phyloP scores from a whole-genome alignment of 2,329 filamentous ascomycete species.

The Scedosporium apiospermum region DNA sequence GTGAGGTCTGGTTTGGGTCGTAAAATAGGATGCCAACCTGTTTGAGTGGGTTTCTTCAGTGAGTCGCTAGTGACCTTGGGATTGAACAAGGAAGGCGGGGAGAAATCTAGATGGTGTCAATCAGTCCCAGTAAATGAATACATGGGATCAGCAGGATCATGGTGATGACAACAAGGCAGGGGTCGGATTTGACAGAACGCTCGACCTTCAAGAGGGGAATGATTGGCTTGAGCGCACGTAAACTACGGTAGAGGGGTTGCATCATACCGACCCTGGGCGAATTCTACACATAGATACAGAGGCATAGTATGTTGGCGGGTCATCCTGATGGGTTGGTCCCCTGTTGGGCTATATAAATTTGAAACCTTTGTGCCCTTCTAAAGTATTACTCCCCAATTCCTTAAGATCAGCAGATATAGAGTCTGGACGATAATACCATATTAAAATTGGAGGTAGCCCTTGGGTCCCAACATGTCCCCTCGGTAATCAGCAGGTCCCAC shows the following conservation, averaged over 20 bases:
- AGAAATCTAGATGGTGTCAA: no score
- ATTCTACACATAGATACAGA: no score
- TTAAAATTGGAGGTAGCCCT: neutral
- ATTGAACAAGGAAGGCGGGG: no score
- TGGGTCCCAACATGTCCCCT: neutral
- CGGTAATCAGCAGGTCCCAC: neutral
- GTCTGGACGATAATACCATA: conserved; percentile 3
- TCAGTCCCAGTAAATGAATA: no score
- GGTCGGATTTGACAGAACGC: neutral
- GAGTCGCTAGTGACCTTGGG: no score
- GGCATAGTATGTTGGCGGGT: no score
- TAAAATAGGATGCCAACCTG: no score
- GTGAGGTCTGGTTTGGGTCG: no score
- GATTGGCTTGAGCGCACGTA: neutral
- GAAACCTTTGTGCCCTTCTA: neutral
- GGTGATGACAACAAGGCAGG: neutral
- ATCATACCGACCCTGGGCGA: no score
- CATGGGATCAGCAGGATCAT: neutral
- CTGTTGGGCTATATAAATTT: neutral
- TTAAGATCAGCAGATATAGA: neutral
- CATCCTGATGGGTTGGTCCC: neutral
- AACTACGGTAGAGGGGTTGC: neutral
- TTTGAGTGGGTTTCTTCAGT: no score
- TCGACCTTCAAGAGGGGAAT: neutral
- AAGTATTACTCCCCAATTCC: neutral